Evolutionary conservation across 2,329 filamentous ascomycete genomes (phyloP).

Genomic region (Cryphonectria japonica): DNA sequence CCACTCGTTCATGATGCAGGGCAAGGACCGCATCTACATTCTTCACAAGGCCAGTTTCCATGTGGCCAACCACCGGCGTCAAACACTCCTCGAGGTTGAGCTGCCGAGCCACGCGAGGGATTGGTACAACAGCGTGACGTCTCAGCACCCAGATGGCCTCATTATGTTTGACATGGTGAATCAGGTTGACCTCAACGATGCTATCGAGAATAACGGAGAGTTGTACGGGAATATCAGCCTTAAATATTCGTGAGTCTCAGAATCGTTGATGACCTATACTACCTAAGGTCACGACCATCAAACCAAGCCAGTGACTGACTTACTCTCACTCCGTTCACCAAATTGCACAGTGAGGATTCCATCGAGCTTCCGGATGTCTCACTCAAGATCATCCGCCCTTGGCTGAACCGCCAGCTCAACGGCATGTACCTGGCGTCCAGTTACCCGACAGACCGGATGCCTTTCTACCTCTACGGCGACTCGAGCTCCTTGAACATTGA

Average conservation of each 20-base stretch:
- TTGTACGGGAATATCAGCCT: conserved; percentile 7
- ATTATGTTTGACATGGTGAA: conserved; percentile 13
- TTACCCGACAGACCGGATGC: conserved; percentile 45
- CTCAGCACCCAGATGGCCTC: conserved; percentile 32
- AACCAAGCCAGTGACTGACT: not conserved
- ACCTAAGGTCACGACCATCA: not conserved
- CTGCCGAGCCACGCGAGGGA: conserved; percentile 27
- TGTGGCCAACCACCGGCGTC: conserved; percentile 44
- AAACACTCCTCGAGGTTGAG: conserved; percentile 41
- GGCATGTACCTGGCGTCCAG: conserved; percentile 38
- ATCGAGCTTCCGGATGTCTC: not conserved
- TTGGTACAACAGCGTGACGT: conserved; percentile 37
- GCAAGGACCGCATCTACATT: conserved; percentile 39
- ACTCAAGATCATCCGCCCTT: not conserved
- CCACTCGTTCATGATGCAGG: conserved; percentile 45
- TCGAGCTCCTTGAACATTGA: conserved; percentile 41
- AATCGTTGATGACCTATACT: not conserved
- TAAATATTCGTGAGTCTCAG: conserved; percentile 7
- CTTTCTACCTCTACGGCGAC: conserved; percentile 50
- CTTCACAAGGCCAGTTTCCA: conserved; percentile 45
- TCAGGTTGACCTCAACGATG: conserved; percentile 32
- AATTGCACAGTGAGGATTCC: not conserved
- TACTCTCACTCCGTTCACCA: too few relatives aligned
- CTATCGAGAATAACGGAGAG: conserved; percentile 31
- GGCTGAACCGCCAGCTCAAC: conserved; percentile 40